These are phyloP conservation scores for Tephrocybe sp. DNA, from an alignment of 768 basidiomycete genomes.

Conservation along the genomic window DNA sequence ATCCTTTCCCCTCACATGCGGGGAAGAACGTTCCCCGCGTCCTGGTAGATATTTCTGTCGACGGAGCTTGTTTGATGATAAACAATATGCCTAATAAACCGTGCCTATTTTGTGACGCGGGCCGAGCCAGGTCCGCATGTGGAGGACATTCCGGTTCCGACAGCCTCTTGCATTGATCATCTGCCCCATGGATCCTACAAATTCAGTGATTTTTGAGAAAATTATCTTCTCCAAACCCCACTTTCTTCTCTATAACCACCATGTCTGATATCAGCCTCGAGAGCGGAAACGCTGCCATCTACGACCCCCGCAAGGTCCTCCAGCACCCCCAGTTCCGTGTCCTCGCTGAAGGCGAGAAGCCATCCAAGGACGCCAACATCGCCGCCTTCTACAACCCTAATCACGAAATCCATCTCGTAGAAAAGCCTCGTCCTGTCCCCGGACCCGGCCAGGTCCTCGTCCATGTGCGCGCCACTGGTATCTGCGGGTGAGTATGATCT, in stretches of 20 bases:
- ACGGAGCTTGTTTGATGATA: background rate
- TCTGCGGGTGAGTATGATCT: constrained; percentile 54
- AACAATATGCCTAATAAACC: background rate
- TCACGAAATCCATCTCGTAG: constrained; percentile 66
- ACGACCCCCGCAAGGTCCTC: constrained; percentile 56
- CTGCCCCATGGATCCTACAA: constrained; percentile 1
- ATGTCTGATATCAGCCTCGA: constrained; percentile 29
- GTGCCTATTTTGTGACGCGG: background rate
- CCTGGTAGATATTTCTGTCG: background rate
- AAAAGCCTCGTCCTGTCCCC: constrained; percentile 59
- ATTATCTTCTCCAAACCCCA: background rate
- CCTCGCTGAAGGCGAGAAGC: constrained; percentile 49
- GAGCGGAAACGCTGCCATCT: constrained; percentile 44
- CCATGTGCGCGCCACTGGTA: constrained; percentile 68
- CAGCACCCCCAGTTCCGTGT: constrained; percentile 57
- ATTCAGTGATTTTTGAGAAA: background rate
- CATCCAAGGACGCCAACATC: constrained; percentile 48
- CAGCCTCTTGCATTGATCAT: background rate
- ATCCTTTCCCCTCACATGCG: too few species aligned
- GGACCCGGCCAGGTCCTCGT: constrained; percentile 67
- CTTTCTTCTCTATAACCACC: background rate
- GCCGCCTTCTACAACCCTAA: constrained; percentile 66
- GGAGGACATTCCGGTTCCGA: background rate
- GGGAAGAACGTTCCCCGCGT: background rate
- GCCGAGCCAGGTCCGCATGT: constrained; percentile 6